Percentiles rank a stretch among this genome's conserved stretches.
phyloP scores from a whole-genome alignment of 163 green algal species.

The Picocystis sp. region DNA sequence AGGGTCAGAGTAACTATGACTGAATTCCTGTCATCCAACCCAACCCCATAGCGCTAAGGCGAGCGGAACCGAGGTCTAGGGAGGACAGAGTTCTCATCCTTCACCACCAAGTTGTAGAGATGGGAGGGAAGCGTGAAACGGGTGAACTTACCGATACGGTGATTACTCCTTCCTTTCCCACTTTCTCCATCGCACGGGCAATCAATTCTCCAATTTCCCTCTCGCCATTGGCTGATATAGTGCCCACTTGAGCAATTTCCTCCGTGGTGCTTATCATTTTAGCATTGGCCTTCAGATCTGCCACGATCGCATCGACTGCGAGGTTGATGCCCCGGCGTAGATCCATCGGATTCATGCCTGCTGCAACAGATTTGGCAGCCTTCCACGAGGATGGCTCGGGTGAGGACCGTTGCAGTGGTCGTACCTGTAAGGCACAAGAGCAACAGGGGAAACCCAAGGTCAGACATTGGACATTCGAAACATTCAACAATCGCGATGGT shows the following conservation, averaged over 20 bases:
- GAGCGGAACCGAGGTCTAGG: no score
- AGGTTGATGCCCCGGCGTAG: conserved; percentile 82
- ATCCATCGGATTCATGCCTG: conserved; percentile 99
- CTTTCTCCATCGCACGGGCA: conserved; percentile 94
- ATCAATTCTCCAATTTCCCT: conserved; percentile 95
- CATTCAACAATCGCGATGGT: no score
- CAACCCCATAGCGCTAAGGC: not conserved
- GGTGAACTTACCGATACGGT: conserved; percentile 59
- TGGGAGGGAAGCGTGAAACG: conserved; percentile 2
- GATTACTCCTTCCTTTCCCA: conserved; percentile 98
- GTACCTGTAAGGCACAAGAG: conserved; percentile 44
- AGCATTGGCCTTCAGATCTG: conserved; percentile 63
- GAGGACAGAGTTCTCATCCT: not conserved
- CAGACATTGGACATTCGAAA: not conserved
- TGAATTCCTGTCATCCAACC: conserved; percentile 7
- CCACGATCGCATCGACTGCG: conserved; percentile 81
- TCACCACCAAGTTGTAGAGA: not conserved
- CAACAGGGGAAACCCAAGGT: not conserved
- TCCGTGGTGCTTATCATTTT: conserved; percentile 90
- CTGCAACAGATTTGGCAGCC: conserved; percentile 86
- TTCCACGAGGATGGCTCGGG: conserved; percentile 83
- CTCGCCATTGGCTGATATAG: conserved; percentile 96
- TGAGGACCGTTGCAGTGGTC: conserved; percentile 93
- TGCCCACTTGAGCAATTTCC: conserved; percentile 98
- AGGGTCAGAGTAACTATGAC: conserved; percentile 21